Evolutionary conservation across 331 rosid species (phyloP), one percentile per base, ranked within the genome.

Genomic region (Acacia concinna): DNA sequence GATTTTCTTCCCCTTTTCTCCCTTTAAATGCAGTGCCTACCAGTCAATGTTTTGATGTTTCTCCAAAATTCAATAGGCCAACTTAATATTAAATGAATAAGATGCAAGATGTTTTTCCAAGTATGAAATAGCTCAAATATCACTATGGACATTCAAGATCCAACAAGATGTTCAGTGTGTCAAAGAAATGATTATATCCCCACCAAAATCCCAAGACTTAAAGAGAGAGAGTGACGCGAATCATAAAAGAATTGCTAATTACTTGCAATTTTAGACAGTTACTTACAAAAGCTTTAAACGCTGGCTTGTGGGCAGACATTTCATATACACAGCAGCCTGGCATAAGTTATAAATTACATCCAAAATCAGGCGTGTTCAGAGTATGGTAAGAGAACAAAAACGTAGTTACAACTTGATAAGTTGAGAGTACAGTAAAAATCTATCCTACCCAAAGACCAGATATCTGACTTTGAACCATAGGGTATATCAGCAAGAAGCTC

Each of bases 401-500:
- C 18, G 71, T 14, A 73, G 63, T 32, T 47, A 34, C 46, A 68
- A 35, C 31, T 37, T 18, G 28, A 34, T 4, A 71, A 68, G 79
- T 31, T 27, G 44, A 34, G 71, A 76, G 68, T 35, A 56, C 18
- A 80, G 81, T 20, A 41, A 64, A 78, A 78, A 37, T 57, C 3
- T 49, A 41, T 72, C 91, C 37, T 85, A 96, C 99, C 99, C 72
- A 96, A 85, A 56, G 99, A 96, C 99, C 99, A 96, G 81, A 96
- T 96, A 81, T 96, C 99, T 37, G 99, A 96, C 91, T 96, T 96
- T 21, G 98, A 91, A 78, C 98, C 99, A 68, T 96, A 96, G 41
- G 99, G 99, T 86, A 96, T 93, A 82, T 96, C 99, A 38, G 99
- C 99, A 71, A 96, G 99, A 88, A 96, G 98, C 80, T 96, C 99